Conservation (phyloP, 192 early-diverging fungal genomes). For the Backusella tarrabulga region DNA sequence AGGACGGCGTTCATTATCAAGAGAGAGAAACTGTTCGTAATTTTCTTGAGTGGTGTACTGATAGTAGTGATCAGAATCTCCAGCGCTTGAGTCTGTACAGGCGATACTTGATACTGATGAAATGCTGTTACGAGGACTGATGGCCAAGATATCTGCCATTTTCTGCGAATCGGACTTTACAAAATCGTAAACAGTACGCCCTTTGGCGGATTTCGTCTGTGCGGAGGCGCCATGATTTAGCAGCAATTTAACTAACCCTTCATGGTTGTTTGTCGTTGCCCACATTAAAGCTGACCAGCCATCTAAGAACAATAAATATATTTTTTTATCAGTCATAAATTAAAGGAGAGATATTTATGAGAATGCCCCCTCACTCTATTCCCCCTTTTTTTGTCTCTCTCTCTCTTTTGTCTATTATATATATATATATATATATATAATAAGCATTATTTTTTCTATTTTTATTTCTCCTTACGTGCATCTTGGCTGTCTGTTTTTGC, state of each 20-base stretch:
- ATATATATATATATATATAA: neutral
- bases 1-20: constrained; percentile 21
- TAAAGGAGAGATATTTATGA: constrained; percentile 7
- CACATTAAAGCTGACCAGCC: constrained; percentile 93
- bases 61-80: constrained; percentile 32
- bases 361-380: neutral
- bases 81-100: constrained; percentile 21
- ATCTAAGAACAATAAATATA: constrained; percentile 37
- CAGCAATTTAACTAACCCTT: constrained; percentile 69
- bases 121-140: constrained; percentile 28
- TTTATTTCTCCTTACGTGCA: constrained; percentile 25
- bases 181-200: constrained; percentile 79
- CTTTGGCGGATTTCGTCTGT: constrained; percentile 65
- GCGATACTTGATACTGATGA: constrained; percentile 27
- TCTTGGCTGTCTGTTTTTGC: constrained; percentile 79
- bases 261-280: constrained; percentile 86
- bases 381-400: neutral
- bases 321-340: constrained; percentile 9
- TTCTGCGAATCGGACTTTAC: constrained; percentile 54
- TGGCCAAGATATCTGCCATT: constrained; percentile 51
- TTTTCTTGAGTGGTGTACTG: constrained; percentile 26
- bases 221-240: constrained; percentile 76
- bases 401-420: too few species aligned
- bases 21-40: constrained; percentile 22
- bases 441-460: neutral